Conservation (phyloP, 352 stramenopile genomes). For the Globisporangium paddicum region DNA sequence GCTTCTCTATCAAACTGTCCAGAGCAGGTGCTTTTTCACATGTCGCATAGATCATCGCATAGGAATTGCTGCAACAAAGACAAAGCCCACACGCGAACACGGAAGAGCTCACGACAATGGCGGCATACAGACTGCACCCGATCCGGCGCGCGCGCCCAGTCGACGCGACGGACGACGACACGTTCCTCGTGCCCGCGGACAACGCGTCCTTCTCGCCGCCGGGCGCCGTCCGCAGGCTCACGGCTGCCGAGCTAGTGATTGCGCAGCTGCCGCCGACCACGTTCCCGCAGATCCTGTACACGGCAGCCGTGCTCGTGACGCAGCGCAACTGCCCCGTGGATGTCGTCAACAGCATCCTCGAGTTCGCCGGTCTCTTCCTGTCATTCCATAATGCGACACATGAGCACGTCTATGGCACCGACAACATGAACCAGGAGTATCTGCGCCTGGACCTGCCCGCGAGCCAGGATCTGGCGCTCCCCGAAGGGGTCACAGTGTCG, state of each 20-base stretch:
- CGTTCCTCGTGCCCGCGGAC: constrained; percentile 33
- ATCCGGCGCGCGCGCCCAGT: not conserved
- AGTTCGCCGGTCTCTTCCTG: constrained; percentile 48
- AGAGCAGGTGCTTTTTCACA: no score
- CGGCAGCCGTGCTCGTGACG: constrained; percentile 32
- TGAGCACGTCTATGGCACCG: constrained; percentile 19
- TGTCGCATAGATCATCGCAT: no score
- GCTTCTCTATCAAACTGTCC: not conserved
- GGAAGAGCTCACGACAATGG: not conserved
- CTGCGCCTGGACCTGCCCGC: constrained; percentile 34
- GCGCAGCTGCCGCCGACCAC: constrained; percentile 39
- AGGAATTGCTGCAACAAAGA: no score
- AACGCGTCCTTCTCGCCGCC: constrained; percentile 26
- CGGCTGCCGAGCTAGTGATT: constrained; percentile 25
- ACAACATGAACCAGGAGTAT: constrained; percentile 60
- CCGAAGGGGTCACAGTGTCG: constrained; percentile 31
- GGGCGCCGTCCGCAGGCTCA: constrained; percentile 32
- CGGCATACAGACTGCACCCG: not conserved
- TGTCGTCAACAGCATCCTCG: constrained; percentile 26
- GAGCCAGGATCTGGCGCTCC: constrained; percentile 27
- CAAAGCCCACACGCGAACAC: not conserved
- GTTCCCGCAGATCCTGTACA: constrained; percentile 34
- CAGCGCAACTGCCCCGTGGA: constrained; percentile 21
- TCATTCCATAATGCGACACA: constrained; percentile 36
- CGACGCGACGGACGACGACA: constrained; percentile 21